Percentiles rank a stretch among this genome's conserved stretches.
These are phyloP conservation scores for Oryza glumipatula DNA, from an alignment of 176 grass and related monocot species.

Conservation along the genomic window DNA sequence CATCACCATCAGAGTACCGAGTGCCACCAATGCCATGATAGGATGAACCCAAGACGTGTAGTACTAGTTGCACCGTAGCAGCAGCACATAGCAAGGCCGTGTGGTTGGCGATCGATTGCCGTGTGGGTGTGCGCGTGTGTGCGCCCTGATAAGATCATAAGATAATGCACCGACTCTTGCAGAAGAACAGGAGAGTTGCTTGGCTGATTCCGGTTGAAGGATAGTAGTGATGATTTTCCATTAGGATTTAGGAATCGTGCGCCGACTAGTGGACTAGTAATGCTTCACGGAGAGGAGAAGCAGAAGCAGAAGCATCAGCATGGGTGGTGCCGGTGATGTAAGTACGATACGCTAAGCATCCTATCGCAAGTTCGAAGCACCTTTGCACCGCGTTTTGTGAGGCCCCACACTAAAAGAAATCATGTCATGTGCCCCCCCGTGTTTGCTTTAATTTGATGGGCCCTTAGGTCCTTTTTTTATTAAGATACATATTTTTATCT, in stretches of 20 bases:
- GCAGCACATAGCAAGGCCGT: background rate
- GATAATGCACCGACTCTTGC: background rate
- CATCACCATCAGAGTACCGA: background rate
- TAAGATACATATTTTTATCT: too few species aligned
- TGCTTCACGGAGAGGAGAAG: constrained; percentile 14
- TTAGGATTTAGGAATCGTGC: background rate
- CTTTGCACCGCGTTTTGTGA: constrained; percentile 10
- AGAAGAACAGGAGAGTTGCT: background rate
- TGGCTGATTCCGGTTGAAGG: background rate
- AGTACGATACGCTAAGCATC: constrained; percentile 1
- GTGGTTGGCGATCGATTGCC: constrained; percentile 10
- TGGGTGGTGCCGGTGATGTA: background rate
- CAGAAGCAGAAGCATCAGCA: background rate
- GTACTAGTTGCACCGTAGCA: too few species aligned
- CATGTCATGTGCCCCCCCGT: background rate
- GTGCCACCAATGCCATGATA: background rate
- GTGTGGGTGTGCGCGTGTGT: background rate
- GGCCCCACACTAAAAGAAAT: background rate
- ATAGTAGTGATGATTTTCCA: background rate
- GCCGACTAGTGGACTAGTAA: background rate
- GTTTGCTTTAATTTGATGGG: background rate
- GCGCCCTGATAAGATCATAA: background rate
- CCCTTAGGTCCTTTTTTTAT: too few species aligned
- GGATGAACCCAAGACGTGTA: background rate
- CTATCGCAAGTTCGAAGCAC: constrained; percentile 9